Base-by-base conservation (phyloP, 306 rosid genomes). In the Hippophae gyantsensis region DNA sequence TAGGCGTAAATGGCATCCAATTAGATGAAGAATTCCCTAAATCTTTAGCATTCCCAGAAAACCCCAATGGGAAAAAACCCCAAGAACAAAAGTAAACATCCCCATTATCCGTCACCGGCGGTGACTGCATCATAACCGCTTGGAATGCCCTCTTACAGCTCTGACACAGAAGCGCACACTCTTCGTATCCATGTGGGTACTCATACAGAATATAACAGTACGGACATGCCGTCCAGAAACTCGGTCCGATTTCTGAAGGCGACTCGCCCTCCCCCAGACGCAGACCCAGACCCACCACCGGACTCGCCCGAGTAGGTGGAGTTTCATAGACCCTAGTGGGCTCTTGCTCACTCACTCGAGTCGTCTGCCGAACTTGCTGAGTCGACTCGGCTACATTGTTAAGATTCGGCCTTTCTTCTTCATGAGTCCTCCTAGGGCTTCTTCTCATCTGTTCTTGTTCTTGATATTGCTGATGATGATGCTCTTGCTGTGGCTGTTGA, bases 221-320 rank as follows among this genome's bases (percentile, higher is more conserved):
- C 6, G 98, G 98, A 47, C 98, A 92, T 2, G 96, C 93, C 3
- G 98, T 92, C 98, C 98, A 92, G 79, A 92, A 92, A 64, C 66
- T 83, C 54, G 66, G 6, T 26, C 32, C 58, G 10, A 26, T 26
- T 5, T 46, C 47, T 3, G 58, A 43, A 6, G 26, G 52, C 7
- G 13, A 10, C 45, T 32, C 38, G 5, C 38, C 38, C 38, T 32
- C 38, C 3, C 38, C 38, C 38, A 27, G 38, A 27, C 38, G 3
- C 2, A 27, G 38, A 27, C 38, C 38, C 38, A 32, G 5, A 2
- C 38, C 38, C 38, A 32, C 38, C 38, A 2, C 38, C 38, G 3
- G 38, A 32, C 38, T 32, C 38, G 38, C 38, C 5, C 38, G 3
- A 2, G 38, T 4, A 32, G 38, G 38, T 32, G 38, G 38, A 32